A percentile compares a stretch with the other conserved stretches of the same genome.
These are phyloP conservation scores for Monosporascus sp. DNA, from an alignment of 2,329 filamentous ascomycete genomes.

Conservation along the genomic window DNA sequence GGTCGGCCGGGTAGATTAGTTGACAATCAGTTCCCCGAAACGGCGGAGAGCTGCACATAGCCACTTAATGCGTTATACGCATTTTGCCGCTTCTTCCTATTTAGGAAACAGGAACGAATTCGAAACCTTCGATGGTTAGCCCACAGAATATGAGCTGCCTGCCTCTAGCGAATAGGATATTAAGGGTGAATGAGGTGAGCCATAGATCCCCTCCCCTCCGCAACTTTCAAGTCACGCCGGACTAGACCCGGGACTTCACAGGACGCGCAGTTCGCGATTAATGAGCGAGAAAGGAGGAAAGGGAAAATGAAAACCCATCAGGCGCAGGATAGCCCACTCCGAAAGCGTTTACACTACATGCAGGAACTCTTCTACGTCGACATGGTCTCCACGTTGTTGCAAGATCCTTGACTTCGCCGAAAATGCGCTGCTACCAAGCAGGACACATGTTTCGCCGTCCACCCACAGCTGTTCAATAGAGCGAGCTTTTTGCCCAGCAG, in stretches of 20 bases:
- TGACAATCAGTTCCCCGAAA: slow-evolving; percentile 14
- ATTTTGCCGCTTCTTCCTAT: slow-evolving; percentile 23
- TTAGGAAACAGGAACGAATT: slow-evolving; percentile 15
- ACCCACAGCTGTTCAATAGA: neutral
- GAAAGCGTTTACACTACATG: neutral
- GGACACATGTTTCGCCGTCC: neutral
- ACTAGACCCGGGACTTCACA: neutral
- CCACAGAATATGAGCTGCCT: slow-evolving; percentile 13
- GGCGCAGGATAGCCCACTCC: too few relatives aligned
- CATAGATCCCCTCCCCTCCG: neutral
- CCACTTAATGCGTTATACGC: slow-evolving; percentile 21
- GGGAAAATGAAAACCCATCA: too few relatives aligned
- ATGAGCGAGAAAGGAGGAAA: too few relatives aligned
- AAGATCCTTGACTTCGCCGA: neutral
- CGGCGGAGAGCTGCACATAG: slow-evolving; percentile 14
- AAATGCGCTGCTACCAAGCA: neutral
- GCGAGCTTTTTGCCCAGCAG: too few relatives aligned
- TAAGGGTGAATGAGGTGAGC: slow-evolving; percentile 12
- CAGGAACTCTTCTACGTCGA: neutral
- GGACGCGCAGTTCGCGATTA: neutral
- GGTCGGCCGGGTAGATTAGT: neutral
- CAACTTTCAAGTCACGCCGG: neutral
- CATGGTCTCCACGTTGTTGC: neutral
- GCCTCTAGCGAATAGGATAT: slow-evolving; percentile 18
- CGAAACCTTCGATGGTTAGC: slow-evolving; percentile 13